Base-by-base conservation (phyloP, 2,329 filamentous ascomycete species). In the Hypocrella siamensis region DNA sequence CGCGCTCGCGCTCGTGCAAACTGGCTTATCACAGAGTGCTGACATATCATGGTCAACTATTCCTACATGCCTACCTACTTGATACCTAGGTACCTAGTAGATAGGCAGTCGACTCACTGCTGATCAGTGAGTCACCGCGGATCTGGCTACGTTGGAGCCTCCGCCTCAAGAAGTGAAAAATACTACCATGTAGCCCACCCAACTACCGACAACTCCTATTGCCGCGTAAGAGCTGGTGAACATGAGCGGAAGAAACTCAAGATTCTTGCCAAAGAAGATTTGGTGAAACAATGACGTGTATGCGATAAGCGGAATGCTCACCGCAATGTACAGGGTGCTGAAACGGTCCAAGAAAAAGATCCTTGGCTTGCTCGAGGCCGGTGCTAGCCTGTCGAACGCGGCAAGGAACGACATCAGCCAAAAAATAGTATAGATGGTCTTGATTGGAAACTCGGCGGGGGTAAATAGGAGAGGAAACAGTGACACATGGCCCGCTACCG, bases 161-260 rank as follows among this genome's bases (percentile, higher is more conserved):
- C n/a, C n/a, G n/a, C n/a, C n/a, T 47, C 35, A 70, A 21, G 65
- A 67, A 6, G 66, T 63, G 46, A 94, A 86, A 57, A 88, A 96
- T 31, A 96, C 85, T 19, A 93, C 81, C 60, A 86, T 73, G 52
- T 93, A 94, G 8, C 90, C 86, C 26, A 94, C 47, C 88, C 88
- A 96, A 57, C 90, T 96, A 3, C 84, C 85, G 14, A 94, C 75
- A 1, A 96, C 86, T n/a, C 90, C 90, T 35, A 96, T 63, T 4
- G 90, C 90, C 21, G 80, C 83, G 54, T 96, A 98, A 10, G 82
- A 80, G 61, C 88, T 96, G 43, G 78, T 94, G 50, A 96, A 90
- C 88, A 98, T 96, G 44, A 96, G 61, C 17, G 90, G 90, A 33
- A 98, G 57, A 53, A 96, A 98, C 56, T 94, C 84, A 45, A 81